A percentile compares a stretch with the other conserved stretches of the same genome.
Conservation (phyloP, 1,284 basidiomycete genomes). For the Coniferiporia weirii region DNA sequence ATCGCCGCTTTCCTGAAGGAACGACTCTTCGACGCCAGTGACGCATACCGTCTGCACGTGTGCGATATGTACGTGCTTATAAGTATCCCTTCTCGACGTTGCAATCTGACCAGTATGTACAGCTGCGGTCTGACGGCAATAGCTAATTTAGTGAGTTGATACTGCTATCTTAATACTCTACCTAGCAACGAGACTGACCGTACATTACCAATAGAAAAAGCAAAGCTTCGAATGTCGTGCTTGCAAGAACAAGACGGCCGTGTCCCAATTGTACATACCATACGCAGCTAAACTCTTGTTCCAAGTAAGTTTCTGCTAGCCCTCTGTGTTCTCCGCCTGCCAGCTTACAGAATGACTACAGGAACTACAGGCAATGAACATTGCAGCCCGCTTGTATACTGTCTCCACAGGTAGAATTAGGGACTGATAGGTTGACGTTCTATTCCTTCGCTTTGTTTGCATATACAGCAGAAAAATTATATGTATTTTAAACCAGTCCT, state of each 20-base stretch:
- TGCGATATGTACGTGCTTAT: conserved; percentile 79
- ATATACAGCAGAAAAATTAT: conserved; percentile 48
- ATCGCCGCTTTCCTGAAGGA: conserved; percentile 97
- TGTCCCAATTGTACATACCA: conserved; percentile 87
- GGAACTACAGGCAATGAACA: conserved; percentile 91
- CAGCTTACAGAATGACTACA: conserved; percentile 25
- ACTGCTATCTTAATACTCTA: neutral
- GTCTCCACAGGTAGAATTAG: conserved; percentile 78
- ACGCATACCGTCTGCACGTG: conserved; percentile 93
- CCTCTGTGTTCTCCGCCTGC: neutral
- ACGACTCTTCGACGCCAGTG: conserved; percentile 88
- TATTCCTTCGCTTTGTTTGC: conserved; percentile 22
- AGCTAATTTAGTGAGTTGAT: conserved; percentile 72
- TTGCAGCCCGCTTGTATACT: conserved; percentile 78
- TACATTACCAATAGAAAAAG: conserved; percentile 55
- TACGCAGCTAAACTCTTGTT: conserved; percentile 90
- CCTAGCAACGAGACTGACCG: conserved; percentile 8
- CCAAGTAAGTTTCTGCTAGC: conserved; percentile 52
- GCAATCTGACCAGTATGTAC: conserved; percentile 16
- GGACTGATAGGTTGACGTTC: conserved; percentile 36
- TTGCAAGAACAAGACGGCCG: conserved; percentile 93
- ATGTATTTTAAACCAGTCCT: conserved; percentile 25
- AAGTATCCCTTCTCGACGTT: neutral
- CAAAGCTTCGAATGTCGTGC: conserved; percentile 87
- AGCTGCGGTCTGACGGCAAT: conserved; percentile 94